Evolutionary conservation across 306 rosid genomes (phyloP), one percentile per base, ranked within the genome.

Genomic region (Geum urbanum): DNA sequence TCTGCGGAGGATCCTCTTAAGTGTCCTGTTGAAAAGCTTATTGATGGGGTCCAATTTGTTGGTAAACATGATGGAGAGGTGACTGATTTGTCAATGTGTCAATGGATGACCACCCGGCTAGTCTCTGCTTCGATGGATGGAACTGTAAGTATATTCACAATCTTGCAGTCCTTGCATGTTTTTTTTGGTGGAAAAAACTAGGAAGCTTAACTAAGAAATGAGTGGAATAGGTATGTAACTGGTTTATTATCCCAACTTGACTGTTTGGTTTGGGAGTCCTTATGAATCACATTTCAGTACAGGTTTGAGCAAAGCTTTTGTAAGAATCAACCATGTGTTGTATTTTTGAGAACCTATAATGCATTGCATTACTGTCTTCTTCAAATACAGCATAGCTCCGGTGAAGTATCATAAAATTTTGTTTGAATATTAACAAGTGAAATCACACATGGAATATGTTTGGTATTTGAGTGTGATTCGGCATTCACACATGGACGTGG

Each of bases 121-220:
- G 96, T 91, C 74, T 95, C 99, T 74, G 92, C 96, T 49, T 95
- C 99, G 68, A 79, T 84, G 78, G 99, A 95, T 85, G 99, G 99
- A 81, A 91, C 85, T 84, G 99, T 95, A 68, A 57, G 97, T 83
- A 63, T 74, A 22, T 41, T 67, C 49, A 35, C 61, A 3, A 47
- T 61, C 14, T 15, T 62, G 9, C 1, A 9, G 51, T 39, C 37
- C 22, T 37, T 60, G 3, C 20, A 57, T 74, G 53, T 64, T 62
- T 39, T 63, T n/a, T 46, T 3, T 35, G 22, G 27, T 54, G 20
- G 6, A 53, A 18, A 5, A 70, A 13, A 4, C 12, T 27, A 15
- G 3, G 68, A 47, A 55, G 43, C 43, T 18, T 68, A 61, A 40
- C 22, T 32, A 32, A 32, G 37, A 32, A 32, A 32, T 32, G 37